Conservation (phyloP, 495 filamentous ascomycete species). For the Clohesyomyces aquaticus region DNA sequence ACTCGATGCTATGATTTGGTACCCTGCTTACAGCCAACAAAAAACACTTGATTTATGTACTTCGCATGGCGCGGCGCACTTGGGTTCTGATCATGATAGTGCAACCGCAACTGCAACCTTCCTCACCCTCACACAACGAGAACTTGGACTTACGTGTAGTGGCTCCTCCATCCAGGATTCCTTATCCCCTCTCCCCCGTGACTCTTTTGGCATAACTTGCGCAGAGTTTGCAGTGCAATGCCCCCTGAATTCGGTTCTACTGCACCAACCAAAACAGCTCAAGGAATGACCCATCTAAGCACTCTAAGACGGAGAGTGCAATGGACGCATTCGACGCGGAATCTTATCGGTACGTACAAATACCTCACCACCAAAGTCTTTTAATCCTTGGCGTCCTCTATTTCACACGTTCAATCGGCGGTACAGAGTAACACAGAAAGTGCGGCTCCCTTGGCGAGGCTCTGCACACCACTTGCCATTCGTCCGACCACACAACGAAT, state of each 20-base stretch:
- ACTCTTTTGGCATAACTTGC: too few species aligned
- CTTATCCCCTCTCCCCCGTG: too few species aligned
- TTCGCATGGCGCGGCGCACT: too few species aligned
- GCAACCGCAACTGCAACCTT: too few species aligned
- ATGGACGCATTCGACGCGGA: conserved; percentile 25
- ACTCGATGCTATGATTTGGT: too few species aligned
- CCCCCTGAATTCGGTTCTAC: conserved; percentile 15
- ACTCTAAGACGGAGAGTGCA: conserved; percentile 17
- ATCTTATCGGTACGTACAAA: conserved; percentile 35
- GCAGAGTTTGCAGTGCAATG: neutral
- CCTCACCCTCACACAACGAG: too few species aligned
- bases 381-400: conserved; percentile 16
- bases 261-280: conserved; percentile 10
- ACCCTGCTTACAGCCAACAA: too few species aligned
- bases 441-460: conserved; percentile 29
- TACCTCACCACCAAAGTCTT: conserved; percentile 23
- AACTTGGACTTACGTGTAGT: too few species aligned
- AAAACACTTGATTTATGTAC: too few species aligned
- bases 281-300: conserved; percentile 7
- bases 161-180: too few species aligned
- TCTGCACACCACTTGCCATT: conserved; percentile 11
- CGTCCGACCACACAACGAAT: conserved; percentile 1
- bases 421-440: conserved; percentile 31
- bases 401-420: conserved; percentile 23
- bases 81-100: too few species aligned